These are phyloP conservation scores for Boletus coccyginus DNA, from an alignment of 768 basidiomycete species.

Conservation along the genomic window DNA sequence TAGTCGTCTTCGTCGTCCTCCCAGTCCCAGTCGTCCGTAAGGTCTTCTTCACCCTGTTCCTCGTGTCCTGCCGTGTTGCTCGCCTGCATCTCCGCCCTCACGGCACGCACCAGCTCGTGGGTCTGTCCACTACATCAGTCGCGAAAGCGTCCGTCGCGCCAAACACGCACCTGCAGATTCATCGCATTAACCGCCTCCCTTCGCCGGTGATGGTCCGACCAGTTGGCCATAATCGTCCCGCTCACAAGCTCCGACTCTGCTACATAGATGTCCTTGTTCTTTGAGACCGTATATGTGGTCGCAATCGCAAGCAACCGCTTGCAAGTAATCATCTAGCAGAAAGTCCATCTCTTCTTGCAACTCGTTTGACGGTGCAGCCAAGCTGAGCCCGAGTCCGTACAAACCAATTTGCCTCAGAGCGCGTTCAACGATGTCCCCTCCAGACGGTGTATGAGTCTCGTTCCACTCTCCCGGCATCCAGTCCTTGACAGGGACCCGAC, in stretches of 20 bases:
- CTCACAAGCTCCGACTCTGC: constrained; percentile 44
- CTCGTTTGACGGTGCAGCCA: constrained; percentile 24
- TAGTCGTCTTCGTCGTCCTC: constrained; percentile 30
- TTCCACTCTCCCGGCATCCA: constrained; percentile 30
- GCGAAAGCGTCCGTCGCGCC: not conserved
- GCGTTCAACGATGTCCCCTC: constrained; percentile 23
- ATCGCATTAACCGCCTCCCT: constrained; percentile 40
- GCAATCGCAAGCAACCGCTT: constrained; percentile 35
- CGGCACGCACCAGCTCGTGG: constrained; percentile 35
- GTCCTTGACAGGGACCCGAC: constrained; percentile 39
- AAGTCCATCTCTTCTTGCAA: constrained; percentile 37
- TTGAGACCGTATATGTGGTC: constrained; percentile 35
- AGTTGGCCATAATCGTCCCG: constrained; percentile 44
- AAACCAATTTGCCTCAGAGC: constrained; percentile 27
- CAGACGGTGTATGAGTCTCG: constrained; percentile 19
- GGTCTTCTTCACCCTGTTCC: constrained; percentile 27
- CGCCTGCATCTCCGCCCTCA: constrained; percentile 33
- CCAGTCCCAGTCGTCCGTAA: constrained; percentile 24
- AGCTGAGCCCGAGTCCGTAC: constrained; percentile 32
- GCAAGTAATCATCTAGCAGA: constrained; percentile 36
- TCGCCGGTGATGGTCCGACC: constrained; percentile 41
- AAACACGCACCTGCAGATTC: constrained; percentile 41
- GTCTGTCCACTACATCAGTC: constrained; percentile 31
- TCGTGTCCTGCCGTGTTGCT: constrained; percentile 9
- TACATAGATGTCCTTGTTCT: constrained; percentile 33